phyloP scores from a whole-genome alignment of 2,329 filamentous ascomycete species.

The Fulvia fulva region DNA sequence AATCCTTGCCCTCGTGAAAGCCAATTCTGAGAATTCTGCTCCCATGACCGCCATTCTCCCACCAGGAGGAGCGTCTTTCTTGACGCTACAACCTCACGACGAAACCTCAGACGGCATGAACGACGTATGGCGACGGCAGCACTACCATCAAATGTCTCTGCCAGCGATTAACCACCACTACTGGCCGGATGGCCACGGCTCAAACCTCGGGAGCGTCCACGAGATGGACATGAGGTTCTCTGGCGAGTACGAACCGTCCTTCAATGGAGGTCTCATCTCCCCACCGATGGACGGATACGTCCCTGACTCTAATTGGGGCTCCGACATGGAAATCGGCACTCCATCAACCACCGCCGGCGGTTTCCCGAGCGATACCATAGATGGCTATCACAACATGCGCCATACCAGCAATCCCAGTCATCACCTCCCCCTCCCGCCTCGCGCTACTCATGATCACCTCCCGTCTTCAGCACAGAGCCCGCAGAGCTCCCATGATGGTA shows the following conservation, averaged over 20 bases:
- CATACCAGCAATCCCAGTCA: conserved; percentile 16
- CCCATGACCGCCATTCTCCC: conserved; percentile 22
- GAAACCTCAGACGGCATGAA: conserved; percentile 17
- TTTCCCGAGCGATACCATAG: conserved; percentile 21
- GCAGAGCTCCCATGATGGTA: conserved; percentile 19
- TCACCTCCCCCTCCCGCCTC: conserved; percentile 17
- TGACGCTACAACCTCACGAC: conserved; percentile 12
- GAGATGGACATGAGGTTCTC: conserved; percentile 28
- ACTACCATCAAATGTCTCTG: conserved; percentile 21
- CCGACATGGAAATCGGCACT: conserved; percentile 30
- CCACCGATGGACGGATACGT: conserved; percentile 22
- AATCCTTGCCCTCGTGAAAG: conserved; percentile 17
- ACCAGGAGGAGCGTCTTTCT: conserved; percentile 13
- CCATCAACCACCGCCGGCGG: conserved; percentile 23
- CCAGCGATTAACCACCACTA: conserved; percentile 13
- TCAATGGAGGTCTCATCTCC: conserved; percentile 22
- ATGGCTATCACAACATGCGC: conserved; percentile 23
- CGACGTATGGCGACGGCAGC: conserved; percentile 22
- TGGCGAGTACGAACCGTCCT: conserved; percentile 19
- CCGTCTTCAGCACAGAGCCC: conserved; percentile 24
- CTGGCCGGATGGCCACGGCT: conserved; percentile 21
- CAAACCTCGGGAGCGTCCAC: conserved; percentile 23
- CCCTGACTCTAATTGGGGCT: conserved; percentile 24
- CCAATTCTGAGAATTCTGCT: conserved; percentile 24
- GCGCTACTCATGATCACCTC: conserved; percentile 9